Evolutionary conservation across 345 rosid species (phyloP), one percentile per base, ranked within the genome.

Genomic region (Citrus inodora): DNA sequence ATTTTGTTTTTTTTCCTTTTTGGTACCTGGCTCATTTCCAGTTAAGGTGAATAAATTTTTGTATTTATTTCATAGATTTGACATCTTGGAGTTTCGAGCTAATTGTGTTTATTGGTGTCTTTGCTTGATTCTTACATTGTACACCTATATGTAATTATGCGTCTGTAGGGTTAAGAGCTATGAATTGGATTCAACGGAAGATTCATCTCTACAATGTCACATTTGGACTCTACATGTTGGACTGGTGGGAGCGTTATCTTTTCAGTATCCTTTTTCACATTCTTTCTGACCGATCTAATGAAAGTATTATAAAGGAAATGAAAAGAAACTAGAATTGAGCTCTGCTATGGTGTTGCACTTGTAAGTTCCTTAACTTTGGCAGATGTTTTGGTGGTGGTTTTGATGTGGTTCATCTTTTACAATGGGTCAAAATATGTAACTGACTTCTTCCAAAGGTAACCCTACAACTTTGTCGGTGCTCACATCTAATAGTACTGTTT

Each of bases 191-290:
- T 84, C 99, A 91, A 80, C 93, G 98, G 24, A 94, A 96, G 90
- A 94, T 96, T 88, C 89, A 89, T 82, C 97, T 91, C 82, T 96
- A 96, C 85, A 94, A 94, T 87, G 99, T 94, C 77, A 96, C 98
- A 17, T 96, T 96, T 33, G 99, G 99, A 70, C 97, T 96, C 71
- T 94, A 79, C 87, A 96, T 96, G 99, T 85, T 96, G 90, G 99
- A 96, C 82, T 96, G 97, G 99, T 96, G 97, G 99, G 98, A 96
- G 86, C 97, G 99, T 51, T 93, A 79, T 78, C 93, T 96, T 76
- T 92, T 96, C 93, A 96, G 99, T 93, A 94, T 95, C 99, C 97
- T 87, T 72, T 75, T 71, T 76, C 66, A 25, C 2, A 7, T 21
- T 76, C 61, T 73, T 70, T 67, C 25, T 28, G 22, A 68, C 68